phyloP scores from a whole-genome alignment of 208 protist genomes.

The Crithidia thermophila region DNA sequence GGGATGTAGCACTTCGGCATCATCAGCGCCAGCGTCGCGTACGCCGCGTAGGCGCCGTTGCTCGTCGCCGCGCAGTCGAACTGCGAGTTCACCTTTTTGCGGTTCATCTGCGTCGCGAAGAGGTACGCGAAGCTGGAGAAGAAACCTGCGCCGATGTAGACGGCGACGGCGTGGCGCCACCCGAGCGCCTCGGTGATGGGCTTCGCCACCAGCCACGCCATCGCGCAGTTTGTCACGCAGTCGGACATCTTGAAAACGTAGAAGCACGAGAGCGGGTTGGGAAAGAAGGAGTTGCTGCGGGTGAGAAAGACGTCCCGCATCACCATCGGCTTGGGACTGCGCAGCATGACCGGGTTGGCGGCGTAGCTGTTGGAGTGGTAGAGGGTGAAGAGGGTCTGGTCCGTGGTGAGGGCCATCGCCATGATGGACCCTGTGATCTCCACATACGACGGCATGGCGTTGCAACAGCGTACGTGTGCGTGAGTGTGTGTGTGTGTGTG shows the following conservation, averaged over 20 bases:
- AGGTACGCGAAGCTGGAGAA: conserved; percentile 87
- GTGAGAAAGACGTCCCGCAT: conserved; percentile 91
- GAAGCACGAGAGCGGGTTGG: conserved; percentile 84
- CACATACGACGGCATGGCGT: conserved; percentile 27
- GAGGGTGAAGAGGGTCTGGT: conserved; percentile 75
- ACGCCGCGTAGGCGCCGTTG: conserved; percentile 78
- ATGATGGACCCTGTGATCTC: conserved; percentile 51
- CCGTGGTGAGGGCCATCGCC: conserved; percentile 66
- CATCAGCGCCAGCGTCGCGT: conserved; percentile 71
- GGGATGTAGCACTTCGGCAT: conserved; percentile 73
- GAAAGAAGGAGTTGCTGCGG: conserved; percentile 44
- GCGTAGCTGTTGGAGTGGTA: conserved; percentile 88
- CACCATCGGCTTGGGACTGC: conserved; percentile 80
- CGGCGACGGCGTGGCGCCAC: conserved; percentile 47
- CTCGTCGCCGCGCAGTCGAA: conserved; percentile 73
- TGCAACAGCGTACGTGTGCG: neutral
- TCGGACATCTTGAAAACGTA: conserved; percentile 65
- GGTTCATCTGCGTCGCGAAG: conserved; percentile 61
- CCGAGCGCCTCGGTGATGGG: conserved; percentile 65
- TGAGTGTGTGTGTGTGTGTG: neutral
- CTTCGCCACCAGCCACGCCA: conserved; percentile 62
- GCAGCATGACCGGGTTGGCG: conserved; percentile 76
- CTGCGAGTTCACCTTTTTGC: conserved; percentile 45
- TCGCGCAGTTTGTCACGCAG: conserved; percentile 60
- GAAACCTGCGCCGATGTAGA: conserved; percentile 76